Conservation (phyloP, 495 filamentous ascomycete genomes). For the Penicillium maclennaniae region DNA sequence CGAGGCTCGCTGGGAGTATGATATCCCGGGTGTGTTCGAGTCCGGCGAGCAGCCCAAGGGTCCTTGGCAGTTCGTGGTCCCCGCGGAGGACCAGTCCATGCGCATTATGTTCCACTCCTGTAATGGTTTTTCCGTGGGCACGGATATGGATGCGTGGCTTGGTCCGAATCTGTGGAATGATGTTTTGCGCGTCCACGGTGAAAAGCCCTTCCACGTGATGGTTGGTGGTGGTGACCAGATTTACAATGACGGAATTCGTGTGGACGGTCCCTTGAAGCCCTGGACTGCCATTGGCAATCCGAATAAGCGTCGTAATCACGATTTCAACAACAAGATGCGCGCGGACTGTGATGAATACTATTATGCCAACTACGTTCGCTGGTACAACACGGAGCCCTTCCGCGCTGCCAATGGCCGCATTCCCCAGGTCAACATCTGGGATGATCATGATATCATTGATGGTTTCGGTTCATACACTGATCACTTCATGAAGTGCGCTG, state of each 20-base stretch:
- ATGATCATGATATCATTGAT: slow-evolving; percentile 89
- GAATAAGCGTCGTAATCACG: slow-evolving; percentile 70
- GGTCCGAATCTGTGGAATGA: slow-evolving; percentile 89
- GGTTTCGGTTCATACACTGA: slow-evolving; percentile 92
- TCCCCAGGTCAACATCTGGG: slow-evolving; percentile 92
- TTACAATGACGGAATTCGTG: slow-evolving; percentile 87
- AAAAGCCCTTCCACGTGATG: slow-evolving; percentile 88
- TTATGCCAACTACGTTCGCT: slow-evolving; percentile 80
- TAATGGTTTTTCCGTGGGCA: slow-evolving; percentile 93
- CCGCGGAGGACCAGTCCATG: slow-evolving; percentile 79
- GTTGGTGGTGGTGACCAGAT: slow-evolving; percentile 94
- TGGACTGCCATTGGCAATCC: slow-evolving; percentile 86
- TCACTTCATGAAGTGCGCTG: slow-evolving; percentile 86
- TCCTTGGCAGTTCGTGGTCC: slow-evolving; percentile 64
- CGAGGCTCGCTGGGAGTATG: slow-evolving; percentile 49
- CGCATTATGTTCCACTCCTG: slow-evolving; percentile 94
- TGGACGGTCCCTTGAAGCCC: slow-evolving; percentile 67
- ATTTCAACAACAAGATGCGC: slow-evolving; percentile 70
- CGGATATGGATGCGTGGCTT: slow-evolving; percentile 78
- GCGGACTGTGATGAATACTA: slow-evolving; percentile 84
- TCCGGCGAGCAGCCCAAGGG: slow-evolving; percentile 36
- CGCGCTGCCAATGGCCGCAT: slow-evolving; percentile 80
- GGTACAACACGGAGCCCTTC: slow-evolving; percentile 85
- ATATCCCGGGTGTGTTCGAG: slow-evolving; percentile 39
- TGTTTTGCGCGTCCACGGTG: slow-evolving; percentile 63